Conservation (phyloP, 2,329 filamentous ascomycete genomes). For the Fusarium pilosicola region DNA sequence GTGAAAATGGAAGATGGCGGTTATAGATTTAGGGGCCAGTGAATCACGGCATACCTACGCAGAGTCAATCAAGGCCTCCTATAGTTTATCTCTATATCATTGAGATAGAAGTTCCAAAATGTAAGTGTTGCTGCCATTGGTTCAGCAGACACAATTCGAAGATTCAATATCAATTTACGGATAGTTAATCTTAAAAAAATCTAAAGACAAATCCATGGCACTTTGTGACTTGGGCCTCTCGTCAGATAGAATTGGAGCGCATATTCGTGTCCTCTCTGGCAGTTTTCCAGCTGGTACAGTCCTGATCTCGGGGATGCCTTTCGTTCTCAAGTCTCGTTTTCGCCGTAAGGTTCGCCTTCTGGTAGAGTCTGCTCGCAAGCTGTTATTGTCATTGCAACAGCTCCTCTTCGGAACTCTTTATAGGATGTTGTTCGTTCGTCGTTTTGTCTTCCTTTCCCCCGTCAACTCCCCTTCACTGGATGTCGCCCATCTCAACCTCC, state of each 20-base stretch:
- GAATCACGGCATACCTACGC: background rate
- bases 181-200: conserved; percentile 13
- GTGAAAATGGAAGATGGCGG: background rate
- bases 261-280: background rate
- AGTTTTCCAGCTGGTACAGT: background rate
- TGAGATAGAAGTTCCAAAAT: background rate
- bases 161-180: conserved; percentile 11
- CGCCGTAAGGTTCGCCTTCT: background rate
- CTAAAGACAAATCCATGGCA: too few species aligned
- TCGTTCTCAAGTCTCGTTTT: background rate
- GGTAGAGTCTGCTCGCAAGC: background rate
- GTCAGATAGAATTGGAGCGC: background rate
- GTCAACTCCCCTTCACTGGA: conserved; percentile 26
- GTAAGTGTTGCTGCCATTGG: background rate
- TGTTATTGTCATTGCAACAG: background rate
- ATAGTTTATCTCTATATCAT: too few species aligned
- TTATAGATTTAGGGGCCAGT: background rate
- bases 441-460: background rate
- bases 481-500: conserved; percentile 45
- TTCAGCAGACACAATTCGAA: background rate
- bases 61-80: too few species aligned
- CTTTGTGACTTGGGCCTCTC: too few species aligned
- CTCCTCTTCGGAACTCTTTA: background rate
- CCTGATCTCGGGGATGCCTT: background rate
- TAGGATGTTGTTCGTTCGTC: background rate